Conservation (phyloP, 1,284 basidiomycete species). For the Porogramme epimiltina region DNA sequence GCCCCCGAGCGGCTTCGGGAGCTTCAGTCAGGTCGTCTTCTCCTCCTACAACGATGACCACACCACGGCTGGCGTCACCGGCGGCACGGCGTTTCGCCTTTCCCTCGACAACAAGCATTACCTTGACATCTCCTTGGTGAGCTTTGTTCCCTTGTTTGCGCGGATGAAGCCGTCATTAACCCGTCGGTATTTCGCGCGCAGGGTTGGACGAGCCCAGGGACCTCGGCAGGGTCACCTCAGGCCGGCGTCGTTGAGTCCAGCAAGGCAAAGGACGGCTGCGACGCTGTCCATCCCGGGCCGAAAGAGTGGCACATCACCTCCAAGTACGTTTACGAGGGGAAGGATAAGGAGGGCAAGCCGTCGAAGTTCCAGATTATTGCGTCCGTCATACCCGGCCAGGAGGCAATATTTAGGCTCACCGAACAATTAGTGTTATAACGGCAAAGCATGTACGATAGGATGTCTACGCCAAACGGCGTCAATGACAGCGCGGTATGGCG, state of each 20-base stretch:
- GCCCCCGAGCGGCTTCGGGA: neutral
- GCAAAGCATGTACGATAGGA: too few relatives aligned
- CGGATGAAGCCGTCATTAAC: too few relatives aligned
- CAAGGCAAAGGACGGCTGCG: constrained; percentile 6
- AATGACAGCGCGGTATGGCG: too few relatives aligned
- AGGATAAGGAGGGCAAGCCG: constrained; percentile 7
- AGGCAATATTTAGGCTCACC: too few relatives aligned
- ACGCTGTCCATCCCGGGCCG: constrained; percentile 6
- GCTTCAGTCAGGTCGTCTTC: constrained; percentile 9
- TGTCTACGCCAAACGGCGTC: too few relatives aligned
- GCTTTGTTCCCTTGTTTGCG: too few relatives aligned
- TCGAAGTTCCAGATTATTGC: constrained; percentile 7
- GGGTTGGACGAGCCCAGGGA: constrained; percentile 11
- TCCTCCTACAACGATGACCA: constrained; percentile 1
- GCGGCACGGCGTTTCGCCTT: constrained; percentile 13
- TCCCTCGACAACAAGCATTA: constrained; percentile 4
- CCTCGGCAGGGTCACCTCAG: constrained; percentile 7
- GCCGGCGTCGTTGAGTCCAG: constrained; percentile 5
- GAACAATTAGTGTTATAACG: too few relatives aligned
- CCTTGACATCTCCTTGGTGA: constrained; percentile 5
- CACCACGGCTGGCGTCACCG: constrained; percentile 1
- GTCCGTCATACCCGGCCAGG: constrained; percentile 3
- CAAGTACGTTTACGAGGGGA: constrained; percentile 5
- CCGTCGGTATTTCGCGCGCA: too few relatives aligned
- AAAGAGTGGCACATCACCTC: neutral